Evolutionary conservation across 148 eudicot species (phyloP).

Genomic region (Camellia sinensis): DNA sequence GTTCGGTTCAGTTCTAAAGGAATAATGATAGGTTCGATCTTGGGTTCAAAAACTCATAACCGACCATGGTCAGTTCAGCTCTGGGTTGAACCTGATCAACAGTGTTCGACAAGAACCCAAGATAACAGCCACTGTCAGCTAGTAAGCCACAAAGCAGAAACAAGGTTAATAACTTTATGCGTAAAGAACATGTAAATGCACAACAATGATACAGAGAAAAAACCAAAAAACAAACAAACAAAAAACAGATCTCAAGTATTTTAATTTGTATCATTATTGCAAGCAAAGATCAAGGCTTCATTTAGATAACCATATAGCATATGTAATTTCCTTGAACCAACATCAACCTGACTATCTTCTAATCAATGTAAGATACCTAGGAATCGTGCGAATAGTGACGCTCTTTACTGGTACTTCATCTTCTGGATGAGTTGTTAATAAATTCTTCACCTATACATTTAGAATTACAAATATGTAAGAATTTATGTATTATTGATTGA

Average conservation of each 20-base stretch:
- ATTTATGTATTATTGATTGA: too few species aligned
- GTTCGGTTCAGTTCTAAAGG: too few species aligned
- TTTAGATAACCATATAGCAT: not conserved
- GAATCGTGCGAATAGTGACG: slow-evolving; percentile 88
- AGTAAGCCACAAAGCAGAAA: too few species aligned
- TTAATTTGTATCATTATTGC: not conserved
- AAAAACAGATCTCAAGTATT: not conserved
- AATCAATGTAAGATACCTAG: slow-evolving; percentile 44
- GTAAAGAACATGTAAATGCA: not conserved
- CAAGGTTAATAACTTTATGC: not conserved
- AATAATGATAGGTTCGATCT: too few species aligned
- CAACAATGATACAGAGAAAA: not conserved
- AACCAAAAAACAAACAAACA: too few species aligned
- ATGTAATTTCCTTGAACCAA: not conserved
- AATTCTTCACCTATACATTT: slow-evolving; percentile 64
- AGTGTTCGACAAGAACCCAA: not conserved
- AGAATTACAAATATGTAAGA: slow-evolving; percentile 3
- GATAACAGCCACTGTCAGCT: not conserved
- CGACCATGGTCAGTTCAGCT: too few species aligned
- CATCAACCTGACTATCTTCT: not conserved
- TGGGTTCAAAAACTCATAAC: too few species aligned
- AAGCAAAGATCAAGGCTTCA: not conserved
- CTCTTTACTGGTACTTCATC: slow-evolving; percentile 83
- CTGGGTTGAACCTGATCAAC: too few species aligned
- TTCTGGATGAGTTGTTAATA: slow-evolving; percentile 78